Percentiles rank a stretch among this genome's conserved stretches.
Evolutionary conservation across 2,329 filamentous ascomycete genomes (phyloP).

Genomic region (Aspergillus fumigatus): DNA sequence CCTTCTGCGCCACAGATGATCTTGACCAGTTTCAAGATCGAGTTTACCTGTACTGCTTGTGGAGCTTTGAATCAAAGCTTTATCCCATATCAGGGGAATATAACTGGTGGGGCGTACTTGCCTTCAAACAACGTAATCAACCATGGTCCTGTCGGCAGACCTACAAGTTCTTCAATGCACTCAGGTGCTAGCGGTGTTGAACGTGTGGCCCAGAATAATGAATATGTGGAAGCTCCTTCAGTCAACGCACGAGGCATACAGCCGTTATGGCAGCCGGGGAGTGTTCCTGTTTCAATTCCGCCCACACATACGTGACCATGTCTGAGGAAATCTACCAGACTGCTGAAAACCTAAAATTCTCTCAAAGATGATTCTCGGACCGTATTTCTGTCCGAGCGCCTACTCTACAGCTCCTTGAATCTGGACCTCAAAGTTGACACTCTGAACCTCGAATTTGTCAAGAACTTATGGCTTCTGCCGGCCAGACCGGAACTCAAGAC

Average conservation of each 20-base stretch:
- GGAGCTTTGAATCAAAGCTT: slow-evolving; percentile 37
- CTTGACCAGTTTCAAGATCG: slow-evolving; percentile 37
- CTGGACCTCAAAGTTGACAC: neutral
- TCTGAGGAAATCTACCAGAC: neutral
- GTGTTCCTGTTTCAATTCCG: slow-evolving; percentile 26
- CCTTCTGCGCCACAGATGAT: slow-evolving; percentile 25
- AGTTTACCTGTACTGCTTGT: slow-evolving; percentile 37
- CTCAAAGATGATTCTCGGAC: neutral
- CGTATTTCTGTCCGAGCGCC: neutral
- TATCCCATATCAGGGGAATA: slow-evolving; percentile 35
- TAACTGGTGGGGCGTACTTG: slow-evolving; percentile 27
- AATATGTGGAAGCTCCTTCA: slow-evolving; percentile 19
- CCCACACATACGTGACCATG: slow-evolving; percentile 15
- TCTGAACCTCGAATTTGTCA: neutral
- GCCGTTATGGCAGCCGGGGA: slow-evolving; percentile 23
- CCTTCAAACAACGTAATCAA: slow-evolving; percentile 19
- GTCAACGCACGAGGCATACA: slow-evolving; percentile 25
- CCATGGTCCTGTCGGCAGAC: slow-evolving; percentile 14
- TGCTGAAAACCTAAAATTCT: neutral
- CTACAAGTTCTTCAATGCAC: slow-evolving; percentile 15
- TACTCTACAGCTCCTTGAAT: neutral
- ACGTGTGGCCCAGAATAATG: slow-evolving; percentile 17
- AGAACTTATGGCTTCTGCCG: neutral
- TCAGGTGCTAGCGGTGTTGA: slow-evolving; percentile 11
- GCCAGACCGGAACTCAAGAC: too few species aligned